Base-by-base conservation (phyloP, 2,329 filamentous ascomycete species). In the Beauveria rudraprayagi region DNA sequence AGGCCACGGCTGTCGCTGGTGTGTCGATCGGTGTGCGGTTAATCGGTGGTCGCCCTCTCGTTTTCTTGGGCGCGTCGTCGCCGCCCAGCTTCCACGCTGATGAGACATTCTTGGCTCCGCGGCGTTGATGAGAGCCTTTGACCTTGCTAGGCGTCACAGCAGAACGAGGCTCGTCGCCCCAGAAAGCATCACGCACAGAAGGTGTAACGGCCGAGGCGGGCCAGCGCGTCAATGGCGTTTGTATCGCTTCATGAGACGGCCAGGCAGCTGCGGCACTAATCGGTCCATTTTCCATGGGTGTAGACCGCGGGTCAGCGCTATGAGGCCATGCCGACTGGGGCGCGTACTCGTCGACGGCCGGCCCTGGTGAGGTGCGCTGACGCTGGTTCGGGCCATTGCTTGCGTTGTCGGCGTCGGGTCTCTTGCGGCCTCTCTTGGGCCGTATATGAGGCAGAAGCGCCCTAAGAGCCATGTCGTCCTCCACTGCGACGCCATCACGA, bases 401-500 rank as follows among this genome's bases (percentile, higher is more conserved):
- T 8, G 73, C 71, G 1, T 84, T 81, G 7, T 84, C 81, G 17
- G 87, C 85, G 8, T 88, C 86, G 0, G 84, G 82, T 67, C 86
- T 84, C 69, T 87, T 83, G 40, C 79, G 81, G 63, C 82, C 86
- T 68, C 81, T 81, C 68, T 80, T 87, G 63, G 78, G 88, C 64
- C 80, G 82, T 67, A 83, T 89, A 62, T 94, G 88, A 30, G 92
- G 92, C 55, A 96, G 80, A 3, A 97, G 79, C 2, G 92, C 91
- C 63, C 92, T 83, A 54, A 97, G 79, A 2, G 92, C 92, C 72
- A 96, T 85, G 72, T 97, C 92, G 72, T 97, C 92, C 71, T 96
- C 91, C 2, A 91, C 76, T 1, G 87, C 82, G 1, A 97, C 91
- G 7, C 91, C 91, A 73, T 96, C 92, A 50, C 92, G 84, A 17